Evolutionary conservation across 2,329 filamentous ascomycete genomes (phyloP), one percentile per base, ranked within the genome.

Genomic region (Alternaria arbusti): DNA sequence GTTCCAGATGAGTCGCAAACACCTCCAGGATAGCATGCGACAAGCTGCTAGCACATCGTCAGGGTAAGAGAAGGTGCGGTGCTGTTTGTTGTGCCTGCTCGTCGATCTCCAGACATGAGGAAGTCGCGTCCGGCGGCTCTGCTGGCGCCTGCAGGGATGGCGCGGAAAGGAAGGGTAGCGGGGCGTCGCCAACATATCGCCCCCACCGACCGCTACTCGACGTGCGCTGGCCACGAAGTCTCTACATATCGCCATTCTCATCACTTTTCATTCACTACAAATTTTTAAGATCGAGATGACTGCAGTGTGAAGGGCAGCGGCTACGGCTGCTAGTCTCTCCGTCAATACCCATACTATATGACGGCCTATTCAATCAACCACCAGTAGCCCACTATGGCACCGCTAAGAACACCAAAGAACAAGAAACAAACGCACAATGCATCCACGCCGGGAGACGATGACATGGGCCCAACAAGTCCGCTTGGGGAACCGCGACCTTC

Each of bases 261-360:
- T 47, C 49, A 36, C 54, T 61, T 64, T 66, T 66, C 64, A 64
- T 68, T 49, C 64, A 64, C 69, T 49, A 55, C 47, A 67, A 54
- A 57, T 57, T 36, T 50, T 58, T 64, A 54, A 52, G 68, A 51
- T 43, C 64, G 69, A 64, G 55, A 79, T 80, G 78, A 74, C 72
- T 78, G 76, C 78, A 76, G 78, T 80, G 77, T 82, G 73, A 80
- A 78, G 77, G 78, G 77, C 76, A 77, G 80, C 81, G 78, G 82
- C 82, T 82, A 79, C 81, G 82, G 82, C 82, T 83, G 82, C 80
- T 74, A 65, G 74, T 81, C 79, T 79, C 67, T 70, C 70, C 73
- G 74, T 77, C 75, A 72, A 71, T 62, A 59, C 59, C 26, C 44
- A 50, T 12, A 30, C 65, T 66, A 64, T 68, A 70, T 71, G 73